Evolutionary conservation across 768 basidiomycete species (phyloP).

Genomic region (Gloeostereum incarnatum): DNA sequence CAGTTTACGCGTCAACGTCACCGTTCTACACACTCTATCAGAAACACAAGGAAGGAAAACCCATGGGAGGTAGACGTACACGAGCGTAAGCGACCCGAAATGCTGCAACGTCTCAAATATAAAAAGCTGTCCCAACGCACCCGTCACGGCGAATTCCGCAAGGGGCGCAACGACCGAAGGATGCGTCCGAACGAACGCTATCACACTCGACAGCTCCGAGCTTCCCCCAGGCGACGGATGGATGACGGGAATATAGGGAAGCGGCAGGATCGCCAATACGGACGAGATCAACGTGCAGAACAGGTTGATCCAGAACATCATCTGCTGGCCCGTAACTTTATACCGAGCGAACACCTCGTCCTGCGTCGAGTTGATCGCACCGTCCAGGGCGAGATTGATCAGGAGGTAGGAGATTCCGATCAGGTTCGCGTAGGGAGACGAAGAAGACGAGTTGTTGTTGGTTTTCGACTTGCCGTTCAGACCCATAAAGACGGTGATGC

Average conservation of each 20-base stretch:
- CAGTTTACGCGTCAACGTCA: slow-evolving; percentile 93
- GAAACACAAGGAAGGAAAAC: slow-evolving; percentile 2
- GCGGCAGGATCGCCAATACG: slow-evolving; percentile 60
- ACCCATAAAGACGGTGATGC: slow-evolving; percentile 93
- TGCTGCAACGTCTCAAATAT: slow-evolving; percentile 94
- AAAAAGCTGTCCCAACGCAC: slow-evolving; percentile 92
- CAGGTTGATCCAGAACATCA: slow-evolving; percentile 98
- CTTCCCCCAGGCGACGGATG: slow-evolving; percentile 54
- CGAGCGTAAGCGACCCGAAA: slow-evolving; percentile 83
- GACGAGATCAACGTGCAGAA: slow-evolving; percentile 72
- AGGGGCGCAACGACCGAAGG: slow-evolving; percentile 69
- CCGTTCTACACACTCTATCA: slow-evolving; percentile 45
- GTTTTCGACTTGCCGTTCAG: slow-evolving; percentile 44
- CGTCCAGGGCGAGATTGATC: slow-evolving; percentile 86
- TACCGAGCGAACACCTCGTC: slow-evolving; percentile 88
- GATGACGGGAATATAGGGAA: slow-evolving; percentile 76
- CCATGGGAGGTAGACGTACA: slow-evolving; percentile 40
- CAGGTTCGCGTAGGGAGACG: slow-evolving; percentile 40
- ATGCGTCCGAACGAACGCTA: slow-evolving; percentile 70
- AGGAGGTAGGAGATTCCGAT: slow-evolving; percentile 72
- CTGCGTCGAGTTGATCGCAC: slow-evolving; percentile 91
- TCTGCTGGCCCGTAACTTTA: slow-evolving; percentile 80
- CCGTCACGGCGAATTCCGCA: slow-evolving; percentile 78
- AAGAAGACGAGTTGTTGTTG: slow-evolving; percentile 16
- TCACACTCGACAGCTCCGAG: slow-evolving; percentile 57